Evolutionary conservation across 129 eudicot species (phyloP).

Genomic region (Solidago caesia): DNA sequence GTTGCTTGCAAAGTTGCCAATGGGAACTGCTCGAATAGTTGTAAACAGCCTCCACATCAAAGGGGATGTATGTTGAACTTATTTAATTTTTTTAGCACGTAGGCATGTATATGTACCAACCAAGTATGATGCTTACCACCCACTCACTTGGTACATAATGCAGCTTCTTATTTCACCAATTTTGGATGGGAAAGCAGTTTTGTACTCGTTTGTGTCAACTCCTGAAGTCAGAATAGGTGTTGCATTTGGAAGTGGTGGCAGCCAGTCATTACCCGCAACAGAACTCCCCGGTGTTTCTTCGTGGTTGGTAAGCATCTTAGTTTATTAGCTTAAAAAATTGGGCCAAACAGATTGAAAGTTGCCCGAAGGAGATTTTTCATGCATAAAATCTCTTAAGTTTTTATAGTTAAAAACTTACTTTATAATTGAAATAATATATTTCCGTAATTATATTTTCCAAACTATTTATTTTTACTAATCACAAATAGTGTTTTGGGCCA

Average conservation of each 20-base stretch:
- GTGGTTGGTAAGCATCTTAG: constrained; percentile 65
- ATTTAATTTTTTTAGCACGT: constrained; percentile 10
- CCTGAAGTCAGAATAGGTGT: constrained; percentile 92
- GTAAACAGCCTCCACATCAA: constrained; percentile 80
- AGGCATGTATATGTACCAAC: background rate
- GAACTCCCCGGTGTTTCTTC: constrained; percentile 94
- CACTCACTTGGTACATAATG: constrained; percentile 13
- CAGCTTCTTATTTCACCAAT: constrained; percentile 86
- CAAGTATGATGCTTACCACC: background rate
- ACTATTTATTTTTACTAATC: background rate
- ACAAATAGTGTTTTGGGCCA: background rate
- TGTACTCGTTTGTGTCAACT: constrained; percentile 84
- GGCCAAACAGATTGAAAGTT: background rate
- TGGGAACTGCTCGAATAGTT: constrained; percentile 93
- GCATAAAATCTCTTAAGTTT: background rate
- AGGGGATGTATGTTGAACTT: constrained; percentile 80
- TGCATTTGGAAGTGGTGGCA: constrained; percentile 96
- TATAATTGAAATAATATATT: background rate
- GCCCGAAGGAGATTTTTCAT: background rate
- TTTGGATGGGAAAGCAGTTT: constrained; percentile 80
- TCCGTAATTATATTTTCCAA: background rate
- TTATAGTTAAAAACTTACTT: background rate
- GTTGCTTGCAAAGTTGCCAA: constrained; percentile 84
- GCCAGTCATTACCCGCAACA: constrained; percentile 93
- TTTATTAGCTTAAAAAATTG: background rate